Evolutionary conservation across 768 basidiomycete genomes (phyloP).

Genomic region (Hygrocybe punicea): DNA sequence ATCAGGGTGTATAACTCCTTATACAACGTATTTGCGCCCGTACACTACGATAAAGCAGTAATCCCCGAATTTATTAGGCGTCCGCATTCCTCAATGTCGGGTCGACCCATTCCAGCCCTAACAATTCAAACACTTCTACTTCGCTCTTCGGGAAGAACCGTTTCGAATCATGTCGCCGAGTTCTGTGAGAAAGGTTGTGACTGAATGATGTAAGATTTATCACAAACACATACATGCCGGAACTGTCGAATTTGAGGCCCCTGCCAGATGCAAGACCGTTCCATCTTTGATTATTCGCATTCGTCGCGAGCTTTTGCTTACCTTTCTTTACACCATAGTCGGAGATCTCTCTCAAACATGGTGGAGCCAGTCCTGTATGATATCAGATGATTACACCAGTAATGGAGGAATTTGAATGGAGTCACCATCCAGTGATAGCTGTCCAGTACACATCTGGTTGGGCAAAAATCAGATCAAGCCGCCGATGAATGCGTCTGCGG

Average conservation of each 20-base stretch:
- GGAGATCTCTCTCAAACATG: conserved; percentile 85
- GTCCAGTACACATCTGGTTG: conserved; percentile 79
- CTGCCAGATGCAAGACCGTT: conserved; percentile 37
- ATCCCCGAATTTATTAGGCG: not conserved
- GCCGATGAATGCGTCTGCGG: conserved; percentile 49
- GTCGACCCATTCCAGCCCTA: conserved; percentile 68
- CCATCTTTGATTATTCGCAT: not conserved
- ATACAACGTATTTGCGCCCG: not conserved
- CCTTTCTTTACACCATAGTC: conserved; percentile 69
- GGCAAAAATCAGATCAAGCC: conserved; percentile 83
- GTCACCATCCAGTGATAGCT: conserved; percentile 83
- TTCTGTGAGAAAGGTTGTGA: conserved; percentile 36
- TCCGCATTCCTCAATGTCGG: conserved; percentile 67
- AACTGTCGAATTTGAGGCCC: conserved; percentile 81
- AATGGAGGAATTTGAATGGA: not conserved
- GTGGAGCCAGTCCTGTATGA: conserved; percentile 73
- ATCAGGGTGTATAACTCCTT: too few relatives aligned
- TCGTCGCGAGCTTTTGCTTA: conserved; percentile 22
- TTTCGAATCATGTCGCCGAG: conserved; percentile 61
- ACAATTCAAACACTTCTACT: conserved; percentile 65
- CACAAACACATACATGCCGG: conserved; percentile 70
- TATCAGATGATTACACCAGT: not conserved
- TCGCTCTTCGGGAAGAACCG: conserved; percentile 60
- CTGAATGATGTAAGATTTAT: too few relatives aligned
- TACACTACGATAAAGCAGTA: not conserved